These are phyloP conservation scores for Clitopilus hobsonii DNA, from an alignment of 768 basidiomycete genomes.

Conservation along the genomic window DNA sequence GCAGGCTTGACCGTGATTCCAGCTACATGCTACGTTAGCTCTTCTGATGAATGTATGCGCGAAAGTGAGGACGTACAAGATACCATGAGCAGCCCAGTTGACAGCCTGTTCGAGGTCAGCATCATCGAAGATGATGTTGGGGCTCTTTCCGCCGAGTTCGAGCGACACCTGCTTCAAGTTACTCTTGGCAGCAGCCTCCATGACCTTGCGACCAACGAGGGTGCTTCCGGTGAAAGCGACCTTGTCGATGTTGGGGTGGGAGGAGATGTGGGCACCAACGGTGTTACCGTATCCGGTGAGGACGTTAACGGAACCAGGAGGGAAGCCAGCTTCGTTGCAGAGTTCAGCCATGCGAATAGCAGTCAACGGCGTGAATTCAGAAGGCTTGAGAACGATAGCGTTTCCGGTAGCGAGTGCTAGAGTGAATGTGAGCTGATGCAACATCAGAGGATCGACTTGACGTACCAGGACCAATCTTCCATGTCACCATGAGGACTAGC, in stretches of 20 bases:
- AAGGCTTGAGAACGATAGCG: slow-evolving; percentile 72
- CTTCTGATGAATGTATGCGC: background rate
- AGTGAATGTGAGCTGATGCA: slow-evolving; percentile 17
- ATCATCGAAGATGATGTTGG: slow-evolving; percentile 61
- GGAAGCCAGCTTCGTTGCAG: slow-evolving; percentile 70
- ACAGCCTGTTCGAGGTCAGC: slow-evolving; percentile 63
- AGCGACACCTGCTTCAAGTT: slow-evolving; percentile 79
- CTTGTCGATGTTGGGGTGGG: slow-evolving; percentile 72
- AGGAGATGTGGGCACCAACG: slow-evolving; percentile 64
- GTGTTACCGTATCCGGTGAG: slow-evolving; percentile 68
- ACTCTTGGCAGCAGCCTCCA: slow-evolving; percentile 67
- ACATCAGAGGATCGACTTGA: background rate
- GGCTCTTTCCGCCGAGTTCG: slow-evolving; percentile 72
- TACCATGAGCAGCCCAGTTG: slow-evolving; percentile 59
- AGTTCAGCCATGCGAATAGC: slow-evolving; percentile 56
- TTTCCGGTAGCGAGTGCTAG: slow-evolving; percentile 78
- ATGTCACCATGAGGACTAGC: slow-evolving; percentile 54
- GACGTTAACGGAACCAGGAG: slow-evolving; percentile 75
- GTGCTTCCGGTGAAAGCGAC: slow-evolving; percentile 52
- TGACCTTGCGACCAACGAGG: slow-evolving; percentile 65
- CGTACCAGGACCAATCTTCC: slow-evolving; percentile 77
- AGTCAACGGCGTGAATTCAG: slow-evolving; percentile 72
- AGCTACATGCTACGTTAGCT: slow-evolving; percentile 29
- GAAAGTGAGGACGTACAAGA: slow-evolving; percentile 46
- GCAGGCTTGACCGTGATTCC: slow-evolving; percentile 76